A percentile compares a stretch with the other conserved stretches of the same genome.
Conservation (phyloP, 2,329 filamentous ascomycete genomes). For the Aplosporella prunicola region DNA sequence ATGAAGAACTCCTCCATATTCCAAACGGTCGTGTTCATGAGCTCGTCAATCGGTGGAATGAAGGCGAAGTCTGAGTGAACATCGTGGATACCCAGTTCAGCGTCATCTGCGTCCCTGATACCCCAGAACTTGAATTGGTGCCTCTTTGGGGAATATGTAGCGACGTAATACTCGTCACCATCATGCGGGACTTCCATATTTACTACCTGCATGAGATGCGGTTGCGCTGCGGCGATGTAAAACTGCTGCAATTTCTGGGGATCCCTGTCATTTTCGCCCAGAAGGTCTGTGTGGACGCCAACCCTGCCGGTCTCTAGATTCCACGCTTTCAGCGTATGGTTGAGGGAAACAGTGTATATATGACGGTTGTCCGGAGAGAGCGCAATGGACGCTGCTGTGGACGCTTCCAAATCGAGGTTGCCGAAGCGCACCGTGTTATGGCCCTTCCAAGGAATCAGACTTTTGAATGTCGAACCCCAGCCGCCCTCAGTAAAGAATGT, state of each 20-base stretch:
- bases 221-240: conserved; percentile 68
- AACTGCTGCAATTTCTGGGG: conserved; percentile 63
- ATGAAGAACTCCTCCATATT: conserved; percentile 40
- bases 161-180: conserved; percentile 50
- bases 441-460: conserved; percentile 49
- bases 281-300: conserved; percentile 65
- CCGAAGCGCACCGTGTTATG: conserved; percentile 55
- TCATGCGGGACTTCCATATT: conserved; percentile 43
- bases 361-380: conserved; percentile 40
- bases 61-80: conserved; percentile 56
- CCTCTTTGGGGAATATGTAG: conserved; percentile 81
- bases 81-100: conserved; percentile 56
- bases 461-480: conserved; percentile 55
- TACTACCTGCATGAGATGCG: conserved; percentile 65
- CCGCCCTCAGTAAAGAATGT: conserved; percentile 64
- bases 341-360: conserved; percentile 74
- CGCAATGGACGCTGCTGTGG: conserved; percentile 53
- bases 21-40: conserved; percentile 44
- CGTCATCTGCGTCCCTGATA: conserved; percentile 51
- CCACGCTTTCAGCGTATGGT: conserved; percentile 85
- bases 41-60: conserved; percentile 49
- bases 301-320: conserved; percentile 74
- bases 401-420: conserved; percentile 52
- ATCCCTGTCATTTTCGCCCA: conserved; percentile 50
- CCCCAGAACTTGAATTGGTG: conserved; percentile 94